Evolutionary conservation across 768 basidiomycete species (phyloP), one percentile per base, ranked within the genome.

Genomic region (Leccinum disarticulatum): DNA sequence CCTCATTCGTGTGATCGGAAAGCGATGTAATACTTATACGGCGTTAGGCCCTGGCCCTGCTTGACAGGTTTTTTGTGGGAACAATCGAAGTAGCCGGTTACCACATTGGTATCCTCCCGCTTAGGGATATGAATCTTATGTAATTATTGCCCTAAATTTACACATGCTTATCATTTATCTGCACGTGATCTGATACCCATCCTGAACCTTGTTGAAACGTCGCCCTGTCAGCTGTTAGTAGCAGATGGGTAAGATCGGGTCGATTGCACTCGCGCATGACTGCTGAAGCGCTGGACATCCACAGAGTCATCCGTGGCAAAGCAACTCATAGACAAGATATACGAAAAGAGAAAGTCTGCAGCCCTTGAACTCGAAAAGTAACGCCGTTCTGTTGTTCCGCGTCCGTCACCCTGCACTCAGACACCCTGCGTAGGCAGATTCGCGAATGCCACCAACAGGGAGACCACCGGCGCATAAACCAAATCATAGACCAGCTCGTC

Each of bases 291-390:
- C 54, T 70, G 22, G 66, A 4, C 17, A 41, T 19, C 41, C 15
- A 4, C 56, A 93, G 91, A 94, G 68, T 78, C 86, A 57, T 82
- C 85, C 60, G 84, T 93, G 52, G 79, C 89, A 47, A 89, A 88
- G 72, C 92, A 91, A 70, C 79, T 94, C 59, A 83, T 91, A 51
- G 92, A 94, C 85, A 93, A 93, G 76, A 89, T 94, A 74, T 97
- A 98, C 73, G 95, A 98, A 81, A 94, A 95, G 77, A 86, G 95
- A 59, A 97, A 98, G 77, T 87, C 91, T 8, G 94, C 95, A 7
- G 96, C 96, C 8, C 85, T 95, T 54, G 95, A 98, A 55, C 84
- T 98, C 55, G 95, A 98, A 80, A 97, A 94, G 94, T 95, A 72
- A 56, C 25, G 25, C 36, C 31, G 11, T n/a, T 43, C 49, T 10